Percentiles rank a stretch among this genome's conserved stretches.
Evolutionary conservation across 345 rosid species (phyloP).

Genomic region (Moricandia arvensis): DNA sequence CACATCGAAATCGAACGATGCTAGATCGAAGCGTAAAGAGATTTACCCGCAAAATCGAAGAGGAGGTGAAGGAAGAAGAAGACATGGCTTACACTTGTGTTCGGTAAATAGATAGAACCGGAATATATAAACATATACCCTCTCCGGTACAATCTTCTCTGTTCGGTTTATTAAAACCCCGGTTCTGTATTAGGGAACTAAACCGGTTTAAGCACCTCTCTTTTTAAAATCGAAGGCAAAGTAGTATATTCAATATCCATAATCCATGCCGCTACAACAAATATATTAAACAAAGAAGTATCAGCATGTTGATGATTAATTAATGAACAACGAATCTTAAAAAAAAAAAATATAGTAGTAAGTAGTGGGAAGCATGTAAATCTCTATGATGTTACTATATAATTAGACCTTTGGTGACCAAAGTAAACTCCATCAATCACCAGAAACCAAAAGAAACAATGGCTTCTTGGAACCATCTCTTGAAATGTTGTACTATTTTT

Average conservation of each 20-base stretch:
- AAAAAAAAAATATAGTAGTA: background rate
- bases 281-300: background rate
- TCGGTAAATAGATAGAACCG: constrained; percentile 21
- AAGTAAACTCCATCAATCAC: background rate
- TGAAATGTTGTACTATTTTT: constrained; percentile 8
- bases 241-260: background rate
- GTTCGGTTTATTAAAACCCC: background rate
- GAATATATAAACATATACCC: background rate
- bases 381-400: background rate
- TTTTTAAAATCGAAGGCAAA: background rate
- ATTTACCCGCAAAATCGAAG: constrained; percentile 36
- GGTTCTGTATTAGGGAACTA: background rate
- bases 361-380: constrained; percentile 16
- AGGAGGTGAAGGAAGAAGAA: constrained; percentile 9
- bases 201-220: background rate
- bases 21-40: background rate
- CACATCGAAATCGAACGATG: background rate
- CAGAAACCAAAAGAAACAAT: background rate
- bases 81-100: constrained; percentile 33
- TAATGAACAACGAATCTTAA: background rate
- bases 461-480: constrained; percentile 14
- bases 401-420: background rate
- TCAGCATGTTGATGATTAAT: background rate
- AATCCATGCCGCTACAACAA: background rate
- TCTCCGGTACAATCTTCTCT: background rate